Base-by-base conservation (phyloP, 2,329 filamentous ascomycete genomes). In the Chaetomium globosum region DNA sequence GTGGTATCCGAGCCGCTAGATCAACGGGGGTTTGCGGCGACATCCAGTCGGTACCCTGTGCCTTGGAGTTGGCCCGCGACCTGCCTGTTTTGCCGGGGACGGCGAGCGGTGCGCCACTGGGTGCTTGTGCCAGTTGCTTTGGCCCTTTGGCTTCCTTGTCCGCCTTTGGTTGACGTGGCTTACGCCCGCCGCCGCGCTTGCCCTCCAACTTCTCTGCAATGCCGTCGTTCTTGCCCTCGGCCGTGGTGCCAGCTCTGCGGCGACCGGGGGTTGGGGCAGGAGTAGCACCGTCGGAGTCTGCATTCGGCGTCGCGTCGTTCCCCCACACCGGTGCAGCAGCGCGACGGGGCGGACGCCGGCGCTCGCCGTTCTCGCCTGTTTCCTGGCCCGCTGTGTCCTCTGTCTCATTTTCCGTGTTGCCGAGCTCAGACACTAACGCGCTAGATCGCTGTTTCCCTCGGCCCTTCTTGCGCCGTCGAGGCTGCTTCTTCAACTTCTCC, bases 311-410 rank as follows among this genome's bases (percentile, higher is more conserved):
- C 31, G 80, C 80, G 71, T 91, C 89, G 65, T 83, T 85, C 51
- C 85, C 86, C 80, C 89, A 93, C 0, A 87, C 91, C 3, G 91
- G 90, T 12, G 91, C 90, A 21, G 85, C 85, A 26, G 86, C 86
- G 70, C 87, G 82, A 48, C 86, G 81, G n/a, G 86, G 87, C 19
- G 86, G 80, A 64, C 86, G 80, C 56, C 85, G 78, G 16, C 69
- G 69, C 71, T 88, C 85, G 36, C 84, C 84, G 65, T 84, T 86
- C 72, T 89, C 87, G 43, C 82, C 82, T 6, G 80, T 81, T 23
- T 87, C 85, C 31, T 82, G 80, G 36, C n/a, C 53, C 16, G 78
- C 79, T 60, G 62, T 12, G 23, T 87, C 85, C 63, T 87, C 84
- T 59, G 76, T 79, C 64, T 85, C 84, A 53, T 83, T 81, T 54